A percentile compares a stretch with the other conserved stretches of the same genome.
phyloP scores from a whole-genome alignment of 2,329 filamentous ascomycete genomes.

The Aspergillus calidoustus region DNA sequence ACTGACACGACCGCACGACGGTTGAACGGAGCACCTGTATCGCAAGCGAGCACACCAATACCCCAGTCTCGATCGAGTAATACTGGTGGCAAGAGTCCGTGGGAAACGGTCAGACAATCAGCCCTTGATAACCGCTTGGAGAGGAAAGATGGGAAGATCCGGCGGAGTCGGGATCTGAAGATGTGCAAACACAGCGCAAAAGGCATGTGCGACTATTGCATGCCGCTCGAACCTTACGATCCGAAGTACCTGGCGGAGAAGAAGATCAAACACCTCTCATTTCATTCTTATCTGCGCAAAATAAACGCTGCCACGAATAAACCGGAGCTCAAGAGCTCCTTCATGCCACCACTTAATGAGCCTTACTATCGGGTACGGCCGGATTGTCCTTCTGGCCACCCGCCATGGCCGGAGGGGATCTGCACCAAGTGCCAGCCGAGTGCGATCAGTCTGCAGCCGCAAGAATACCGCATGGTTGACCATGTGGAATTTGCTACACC shows the following conservation, averaged over 20 bases:
- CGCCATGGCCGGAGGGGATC: constrained; percentile 92
- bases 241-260: constrained; percentile 86
- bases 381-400: constrained; percentile 91
- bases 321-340: constrained; percentile 88
- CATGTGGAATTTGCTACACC: constrained; percentile 70
- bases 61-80: constrained; percentile 55
- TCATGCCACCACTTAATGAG: constrained; percentile 92
- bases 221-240: constrained; percentile 93
- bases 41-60: constrained; percentile 62
- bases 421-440: constrained; percentile 98
- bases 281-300: constrained; percentile 92
- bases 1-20: constrained; percentile 35
- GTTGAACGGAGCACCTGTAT: constrained; percentile 43
- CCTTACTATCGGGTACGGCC: constrained; percentile 88
- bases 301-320: constrained; percentile 97
- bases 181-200: constrained; percentile 97
- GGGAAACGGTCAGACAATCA: constrained; percentile 90
- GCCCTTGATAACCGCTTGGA: constrained; percentile 85
- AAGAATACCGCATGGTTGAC: constrained; percentile 94
- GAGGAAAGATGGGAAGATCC: constrained; percentile 86
- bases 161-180: constrained; percentile 71
- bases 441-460: constrained; percentile 91
- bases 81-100: constrained; percentile 78
- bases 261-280: constrained; percentile 98
- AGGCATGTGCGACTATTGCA: constrained; percentile 99